phyloP scores from a whole-genome alignment of 2,329 filamentous ascomycete species.

The Sclerotinia spermophila region DNA sequence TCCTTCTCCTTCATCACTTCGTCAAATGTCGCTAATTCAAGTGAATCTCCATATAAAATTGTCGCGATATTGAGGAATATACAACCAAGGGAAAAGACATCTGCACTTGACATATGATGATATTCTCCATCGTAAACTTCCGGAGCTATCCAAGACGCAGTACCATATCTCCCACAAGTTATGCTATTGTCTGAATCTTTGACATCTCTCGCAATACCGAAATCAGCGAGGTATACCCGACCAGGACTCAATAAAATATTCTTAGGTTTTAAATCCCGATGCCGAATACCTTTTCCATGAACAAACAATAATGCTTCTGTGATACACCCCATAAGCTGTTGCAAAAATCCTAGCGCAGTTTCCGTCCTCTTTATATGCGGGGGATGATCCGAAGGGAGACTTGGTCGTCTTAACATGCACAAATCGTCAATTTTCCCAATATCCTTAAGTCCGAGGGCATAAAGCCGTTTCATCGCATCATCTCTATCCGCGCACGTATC shows the following conservation, averaged over 20 bases:
- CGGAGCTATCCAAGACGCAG: slow-evolving; percentile 46
- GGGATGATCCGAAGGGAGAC: background rate
- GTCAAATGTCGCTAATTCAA: slow-evolving; percentile 41
- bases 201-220: slow-evolving; percentile 48
- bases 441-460: slow-evolving; percentile 40
- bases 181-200: slow-evolving; percentile 45
- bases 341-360: slow-evolving; percentile 42
- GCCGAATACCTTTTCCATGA: slow-evolving; percentile 41
- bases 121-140: slow-evolving; percentile 41
- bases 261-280: slow-evolving; percentile 48
- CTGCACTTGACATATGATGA: slow-evolving; percentile 46
- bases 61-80: slow-evolving; percentile 46
- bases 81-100: slow-evolving; percentile 48
- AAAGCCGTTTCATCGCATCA: slow-evolving; percentile 39
- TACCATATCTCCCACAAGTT: slow-evolving; percentile 41
- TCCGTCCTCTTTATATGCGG: slow-evolving; percentile 26
- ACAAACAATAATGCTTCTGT: slow-evolving; percentile 31
- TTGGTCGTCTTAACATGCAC: slow-evolving; percentile 12
- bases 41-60: slow-evolving; percentile 41
- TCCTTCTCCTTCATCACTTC: slow-evolving; percentile 37
- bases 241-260: slow-evolving; percentile 47
- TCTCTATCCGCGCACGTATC: slow-evolving; percentile 43
- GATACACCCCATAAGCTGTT: slow-evolving; percentile 44
- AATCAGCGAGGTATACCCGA: slow-evolving; percentile 48
- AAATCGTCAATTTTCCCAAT: slow-evolving; percentile 33